These are phyloP conservation scores for Auxenochlorella pyrenoidosa DNA, from an alignment of 139 green algal genomes.

Conservation along the genomic window DNA sequence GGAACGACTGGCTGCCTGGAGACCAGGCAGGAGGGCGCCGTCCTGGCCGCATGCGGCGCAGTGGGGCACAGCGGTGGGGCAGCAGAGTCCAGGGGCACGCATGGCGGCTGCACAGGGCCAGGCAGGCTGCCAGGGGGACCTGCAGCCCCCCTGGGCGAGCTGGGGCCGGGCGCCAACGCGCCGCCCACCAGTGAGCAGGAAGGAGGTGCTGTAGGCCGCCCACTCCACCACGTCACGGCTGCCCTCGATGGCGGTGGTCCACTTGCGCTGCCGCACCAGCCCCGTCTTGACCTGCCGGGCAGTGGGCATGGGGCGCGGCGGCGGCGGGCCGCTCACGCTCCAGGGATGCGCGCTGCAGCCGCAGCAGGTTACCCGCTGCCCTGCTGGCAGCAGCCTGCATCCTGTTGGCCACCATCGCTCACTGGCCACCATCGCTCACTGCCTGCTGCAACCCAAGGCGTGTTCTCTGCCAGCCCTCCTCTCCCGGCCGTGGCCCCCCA, in stretches of 20 bases:
- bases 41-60: not conserved
- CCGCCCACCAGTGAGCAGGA: conserved; percentile 30
- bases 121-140: not conserved
- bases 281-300: conserved; percentile 32
- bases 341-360: not conserved
- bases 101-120: not conserved
- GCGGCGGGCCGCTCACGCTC: no score
- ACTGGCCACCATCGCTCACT: no score
- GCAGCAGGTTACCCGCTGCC: not conserved
- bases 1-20: not conserved
- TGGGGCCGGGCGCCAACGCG: not conserved
- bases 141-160: no score
- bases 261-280: conserved; percentile 38
- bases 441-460: no score
- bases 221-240: conserved; percentile 37
- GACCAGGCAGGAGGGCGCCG: not conserved
- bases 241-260: conserved; percentile 42
- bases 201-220: conserved; percentile 19
- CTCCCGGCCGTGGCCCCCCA: not conserved
- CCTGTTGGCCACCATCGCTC: no score
- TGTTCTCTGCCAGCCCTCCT: not conserved
- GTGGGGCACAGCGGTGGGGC: no score
- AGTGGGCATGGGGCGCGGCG: not conserved
- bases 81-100: no score
- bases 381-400: not conserved